Percentiles rank a stretch among this genome's conserved stretches.
Conservation (phyloP, 2,329 filamentous ascomycete genomes). For the Venturia asperata region DNA sequence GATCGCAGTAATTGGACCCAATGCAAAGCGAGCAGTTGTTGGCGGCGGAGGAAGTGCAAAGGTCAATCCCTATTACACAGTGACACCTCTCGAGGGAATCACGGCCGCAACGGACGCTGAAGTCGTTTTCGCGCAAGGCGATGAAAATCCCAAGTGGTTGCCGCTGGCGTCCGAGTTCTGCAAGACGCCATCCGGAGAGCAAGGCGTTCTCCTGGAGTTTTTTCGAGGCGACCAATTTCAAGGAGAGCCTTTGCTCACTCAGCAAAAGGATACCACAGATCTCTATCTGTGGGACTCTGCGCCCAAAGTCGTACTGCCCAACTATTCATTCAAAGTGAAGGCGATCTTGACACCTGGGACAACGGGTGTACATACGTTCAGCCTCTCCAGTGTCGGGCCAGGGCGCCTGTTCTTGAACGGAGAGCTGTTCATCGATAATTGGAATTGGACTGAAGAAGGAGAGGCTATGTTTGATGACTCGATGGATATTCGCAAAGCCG, state of each 20-base stretch:
- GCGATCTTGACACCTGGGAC: constrained; percentile 52
- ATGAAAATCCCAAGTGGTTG: constrained; percentile 59
- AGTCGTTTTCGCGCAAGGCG: constrained; percentile 54
- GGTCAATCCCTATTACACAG: constrained; percentile 62
- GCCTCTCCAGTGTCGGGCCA: constrained; percentile 61
- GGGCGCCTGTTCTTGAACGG: constrained; percentile 56
- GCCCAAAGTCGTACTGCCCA: constrained; percentile 52
- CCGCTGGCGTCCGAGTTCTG: constrained; percentile 56
- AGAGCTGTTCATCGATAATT: constrained; percentile 54
- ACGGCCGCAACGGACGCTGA: constrained; percentile 47
- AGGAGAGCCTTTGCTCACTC: constrained; percentile 49
- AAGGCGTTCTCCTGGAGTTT: constrained; percentile 58
- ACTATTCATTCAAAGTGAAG: constrained; percentile 58
- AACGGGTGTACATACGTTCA: constrained; percentile 57
- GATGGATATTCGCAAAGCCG: constrained; percentile 54
- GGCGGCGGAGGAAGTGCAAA: constrained; percentile 62
- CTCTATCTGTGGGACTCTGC: constrained; percentile 66
- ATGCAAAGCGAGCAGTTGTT: constrained; percentile 60
- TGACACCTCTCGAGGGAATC: constrained; percentile 58
- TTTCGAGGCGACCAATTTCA: constrained; percentile 57
- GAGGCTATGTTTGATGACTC: constrained; percentile 67
- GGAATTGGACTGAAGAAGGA: constrained; percentile 62
- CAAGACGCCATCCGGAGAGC: constrained; percentile 49
- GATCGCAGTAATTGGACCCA: constrained; percentile 60
- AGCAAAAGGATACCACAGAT: constrained; percentile 57